Evolutionary conservation across 2,329 filamentous ascomycete species (phyloP), one percentile per base, ranked within the genome.

Genomic region (Aaosphaeria arxii): DNA sequence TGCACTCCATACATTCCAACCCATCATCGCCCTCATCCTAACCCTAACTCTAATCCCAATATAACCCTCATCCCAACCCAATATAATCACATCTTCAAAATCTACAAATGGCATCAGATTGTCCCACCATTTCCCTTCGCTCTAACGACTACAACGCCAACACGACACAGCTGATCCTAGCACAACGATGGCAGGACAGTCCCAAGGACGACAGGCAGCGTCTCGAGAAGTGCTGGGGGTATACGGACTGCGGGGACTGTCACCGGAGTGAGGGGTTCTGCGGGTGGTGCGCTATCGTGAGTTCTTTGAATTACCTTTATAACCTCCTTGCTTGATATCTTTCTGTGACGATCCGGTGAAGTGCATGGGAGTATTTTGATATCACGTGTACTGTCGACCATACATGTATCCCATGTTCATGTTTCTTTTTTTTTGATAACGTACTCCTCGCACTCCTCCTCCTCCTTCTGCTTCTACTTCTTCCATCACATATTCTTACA

Each of bases 221-320:
- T 35, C 44, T 69, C 13, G 47, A 55, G n/a, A 53, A 58, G 30
- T 70, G 67, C 45, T 70, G 67, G 67, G 65, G 66, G 0, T 64
- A 64, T 30, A 45, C 31, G 6, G 67, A 70, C 40, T 70, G 67
- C 47, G 67, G 67, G 4, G 67, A 70, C 46, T 70, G 67, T 31
- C 65, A 69, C 53, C 53, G 63, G 6, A 67, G 62, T 48, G 49
- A 63, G 5, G 64, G 61, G 0, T 56, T 55, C 41, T 76, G 74
- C 51, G 73, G 73, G 24, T 76, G 74, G 74, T 76, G 74, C 57
- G 67, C 73, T 1, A 68, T 69, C 33, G 71, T 72, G 51, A 57
- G 69, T 67, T 29, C 11, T 40, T 11, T 45, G 7, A 30, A 9
- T 35, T 31, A 6, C 39, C 11, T 13, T 4, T 4, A 2, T 7